Evolutionary conservation across 176 grass and related monocot genomes (phyloP).

Genomic region (Raddia guianensis): DNA sequence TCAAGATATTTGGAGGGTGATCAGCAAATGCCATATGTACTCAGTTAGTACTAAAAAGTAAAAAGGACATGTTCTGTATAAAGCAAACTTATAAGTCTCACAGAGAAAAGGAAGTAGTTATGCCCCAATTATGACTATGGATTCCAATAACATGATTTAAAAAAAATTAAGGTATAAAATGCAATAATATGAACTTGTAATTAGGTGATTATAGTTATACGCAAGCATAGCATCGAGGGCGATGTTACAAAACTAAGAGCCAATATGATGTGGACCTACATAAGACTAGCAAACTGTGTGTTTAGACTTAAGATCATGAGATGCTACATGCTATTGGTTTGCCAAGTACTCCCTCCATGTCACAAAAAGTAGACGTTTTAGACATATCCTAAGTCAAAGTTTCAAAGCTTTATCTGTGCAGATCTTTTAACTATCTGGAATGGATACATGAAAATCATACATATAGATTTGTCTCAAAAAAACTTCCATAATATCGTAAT

Average conservation of each 20-base stretch:
- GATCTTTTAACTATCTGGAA: too few relatives aligned
- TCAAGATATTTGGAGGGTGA: not conserved
- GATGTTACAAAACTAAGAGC: not conserved
- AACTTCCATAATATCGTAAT: too few relatives aligned
- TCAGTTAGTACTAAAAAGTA: constrained; percentile 6
- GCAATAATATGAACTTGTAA: not conserved
- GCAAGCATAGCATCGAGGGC: not conserved
- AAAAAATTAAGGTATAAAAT: not conserved
- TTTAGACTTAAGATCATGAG: not conserved
- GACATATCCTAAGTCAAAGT: too few relatives aligned
- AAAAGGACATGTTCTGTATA: not conserved
- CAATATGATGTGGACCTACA: not conserved
- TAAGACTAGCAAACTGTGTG: not conserved
- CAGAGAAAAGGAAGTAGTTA: not conserved
- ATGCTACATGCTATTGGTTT: not conserved
- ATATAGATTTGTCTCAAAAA: too few relatives aligned
- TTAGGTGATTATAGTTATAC: not conserved
- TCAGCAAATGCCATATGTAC: not conserved
- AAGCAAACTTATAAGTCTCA: not conserved
- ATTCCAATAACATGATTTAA: not conserved
- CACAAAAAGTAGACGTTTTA: too few relatives aligned
- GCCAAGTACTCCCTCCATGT: not conserved
- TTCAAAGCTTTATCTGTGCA: too few relatives aligned
- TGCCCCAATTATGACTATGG: not conserved
- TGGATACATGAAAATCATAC: too few relatives aligned